Evolutionary conservation across 768 basidiomycete genomes (phyloP).

Genomic region (Suillus occidentalis): DNA sequence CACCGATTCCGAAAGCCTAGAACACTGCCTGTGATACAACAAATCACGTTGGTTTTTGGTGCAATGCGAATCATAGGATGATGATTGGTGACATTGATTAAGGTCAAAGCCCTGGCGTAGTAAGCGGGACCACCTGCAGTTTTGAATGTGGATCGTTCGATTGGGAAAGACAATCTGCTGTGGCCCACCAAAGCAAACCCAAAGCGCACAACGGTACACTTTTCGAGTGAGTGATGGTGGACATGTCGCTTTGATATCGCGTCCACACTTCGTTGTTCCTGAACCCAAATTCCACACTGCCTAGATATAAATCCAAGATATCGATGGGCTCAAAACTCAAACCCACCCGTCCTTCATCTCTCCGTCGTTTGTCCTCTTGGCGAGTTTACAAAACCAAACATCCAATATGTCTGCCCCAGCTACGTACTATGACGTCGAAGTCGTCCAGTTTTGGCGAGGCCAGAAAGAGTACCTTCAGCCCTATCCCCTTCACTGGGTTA

Average conservation of each 20-base stretch:
- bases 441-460: slow-evolving; percentile 31
- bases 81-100: neutral
- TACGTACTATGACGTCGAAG: slow-evolving; percentile 23
- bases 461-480: slow-evolving; percentile 17
- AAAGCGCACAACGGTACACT: neutral
- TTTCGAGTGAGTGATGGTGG: neutral
- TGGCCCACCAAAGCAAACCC: neutral
- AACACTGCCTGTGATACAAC: neutral
- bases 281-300: neutral
- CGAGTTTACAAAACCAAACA: neutral
- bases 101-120: neutral
- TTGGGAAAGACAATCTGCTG: neutral
- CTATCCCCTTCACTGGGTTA: slow-evolving; percentile 28
- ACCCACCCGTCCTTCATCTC: neutral
- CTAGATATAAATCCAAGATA: neutral
- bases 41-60: neutral
- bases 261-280: neutral
- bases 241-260: neutral
- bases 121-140: neutral
- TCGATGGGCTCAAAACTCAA: neutral
- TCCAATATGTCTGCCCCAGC: slow-evolving; percentile 18
- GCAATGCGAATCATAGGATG: neutral
- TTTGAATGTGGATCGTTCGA: neutral
- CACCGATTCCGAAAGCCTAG: neutral
- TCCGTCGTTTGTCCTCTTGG: neutral